Percentiles rank a stretch among this genome's conserved stretches.
phyloP scores from a whole-genome alignment of 345 rosid species.

The Hibiscus trionum region DNA sequence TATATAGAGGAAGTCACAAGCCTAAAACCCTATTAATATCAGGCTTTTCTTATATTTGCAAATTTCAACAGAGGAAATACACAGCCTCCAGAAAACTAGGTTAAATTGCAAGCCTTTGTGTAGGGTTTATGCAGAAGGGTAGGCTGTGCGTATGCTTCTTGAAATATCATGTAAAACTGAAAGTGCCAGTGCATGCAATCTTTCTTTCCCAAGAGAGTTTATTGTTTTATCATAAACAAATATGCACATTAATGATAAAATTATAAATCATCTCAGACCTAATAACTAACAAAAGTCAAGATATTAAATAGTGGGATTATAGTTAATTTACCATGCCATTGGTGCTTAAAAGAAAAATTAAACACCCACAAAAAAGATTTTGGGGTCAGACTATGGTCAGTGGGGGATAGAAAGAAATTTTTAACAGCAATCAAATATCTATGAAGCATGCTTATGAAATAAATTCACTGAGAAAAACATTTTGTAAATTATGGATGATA shows the following conservation, averaged over 20 bases:
- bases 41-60: not conserved
- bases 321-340: not conserved
- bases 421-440: not conserved
- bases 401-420: not conserved
- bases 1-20: not conserved
- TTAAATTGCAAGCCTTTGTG: not conserved
- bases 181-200: not conserved
- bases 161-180: not conserved
- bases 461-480: not conserved
- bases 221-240: not conserved
- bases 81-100: not conserved
- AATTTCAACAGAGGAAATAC: too few species aligned
- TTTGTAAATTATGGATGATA: not conserved
- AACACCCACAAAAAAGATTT: not conserved
- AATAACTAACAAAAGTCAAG: not conserved
- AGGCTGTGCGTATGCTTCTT: not conserved
- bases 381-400: not conserved
- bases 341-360: not conserved
- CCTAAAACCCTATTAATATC: not conserved
- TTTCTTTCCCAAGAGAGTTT: not conserved
- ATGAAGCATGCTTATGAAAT: conserved; percentile 3
- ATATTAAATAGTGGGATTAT: not conserved
- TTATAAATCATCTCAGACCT: not conserved
- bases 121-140: not conserved
- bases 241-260: not conserved